phyloP scores from a whole-genome alignment of 768 basidiomycete species.

The Nidularia sp. region DNA sequence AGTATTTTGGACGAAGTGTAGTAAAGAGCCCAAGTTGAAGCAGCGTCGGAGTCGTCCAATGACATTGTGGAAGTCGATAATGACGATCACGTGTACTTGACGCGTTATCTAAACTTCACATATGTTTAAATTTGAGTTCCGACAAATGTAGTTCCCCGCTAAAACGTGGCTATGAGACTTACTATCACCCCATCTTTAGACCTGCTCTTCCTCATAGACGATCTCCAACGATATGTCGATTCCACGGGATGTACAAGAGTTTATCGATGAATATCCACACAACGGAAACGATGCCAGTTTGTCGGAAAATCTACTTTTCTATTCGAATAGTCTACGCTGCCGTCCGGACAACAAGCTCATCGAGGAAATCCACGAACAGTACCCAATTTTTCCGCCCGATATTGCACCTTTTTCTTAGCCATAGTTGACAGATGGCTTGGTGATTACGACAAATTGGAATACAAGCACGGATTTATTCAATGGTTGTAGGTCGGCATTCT shows the following conservation, averaged over 20 bases:
- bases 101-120: no score
- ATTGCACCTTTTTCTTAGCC: not conserved
- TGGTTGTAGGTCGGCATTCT: conserved; percentile 56
- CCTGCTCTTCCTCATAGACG: no score
- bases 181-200: no score
- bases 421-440: conserved; percentile 52
- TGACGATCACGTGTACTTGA: no score
- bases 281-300: conserved; percentile 29
- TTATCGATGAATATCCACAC: conserved; percentile 51
- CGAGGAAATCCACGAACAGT: conserved; percentile 62
- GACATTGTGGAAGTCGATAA: no score
- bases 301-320: conserved; percentile 57
- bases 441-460: conserved; percentile 59
- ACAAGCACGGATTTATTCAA: conserved; percentile 71
- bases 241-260: conserved; percentile 54
- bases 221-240: conserved; percentile 28
- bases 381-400: conserved; percentile 7
- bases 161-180: no score
- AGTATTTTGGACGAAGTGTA: no score
- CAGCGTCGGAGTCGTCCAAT: no score
- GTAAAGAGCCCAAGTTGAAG: no score
- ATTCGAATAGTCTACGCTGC: conserved; percentile 51
- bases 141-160: no score
- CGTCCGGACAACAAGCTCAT: conserved; percentile 58
- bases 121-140: no score